phyloP scores from a whole-genome alignment of 345 rosid genomes.

The Populus alba region DNA sequence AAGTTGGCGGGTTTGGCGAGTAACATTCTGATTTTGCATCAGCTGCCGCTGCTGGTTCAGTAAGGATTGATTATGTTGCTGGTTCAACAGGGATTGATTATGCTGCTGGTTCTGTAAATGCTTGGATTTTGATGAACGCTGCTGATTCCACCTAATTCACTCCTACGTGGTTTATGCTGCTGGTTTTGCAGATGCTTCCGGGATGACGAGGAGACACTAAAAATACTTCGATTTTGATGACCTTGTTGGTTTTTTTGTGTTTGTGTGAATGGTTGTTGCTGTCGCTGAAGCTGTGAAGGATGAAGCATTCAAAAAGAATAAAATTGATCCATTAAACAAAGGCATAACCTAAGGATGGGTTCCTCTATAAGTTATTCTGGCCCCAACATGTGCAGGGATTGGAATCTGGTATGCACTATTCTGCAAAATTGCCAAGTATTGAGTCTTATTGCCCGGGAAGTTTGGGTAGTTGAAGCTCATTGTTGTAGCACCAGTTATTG shows the following conservation, averaged over 20 bases:
- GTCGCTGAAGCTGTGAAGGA: slow-evolving; percentile 69
- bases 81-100: no score
- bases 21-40: slow-evolving; percentile 48
- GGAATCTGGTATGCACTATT: slow-evolving; percentile 74
- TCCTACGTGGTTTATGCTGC: slow-evolving; percentile 54
- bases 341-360: slow-evolving; percentile 66
- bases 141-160: slow-evolving; percentile 36
- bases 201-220: slow-evolving; percentile 66
- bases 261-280: slow-evolving; percentile 37
- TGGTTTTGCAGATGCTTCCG: slow-evolving; percentile 79
- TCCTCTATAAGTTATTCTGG: slow-evolving; percentile 67
- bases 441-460: slow-evolving; percentile 24
- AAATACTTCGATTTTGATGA: slow-evolving; percentile 66
- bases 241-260: slow-evolving; percentile 60
- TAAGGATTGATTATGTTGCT: slow-evolving; percentile 31
- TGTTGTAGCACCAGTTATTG: slow-evolving; percentile 56
- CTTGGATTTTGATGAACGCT: slow-evolving; percentile 62
- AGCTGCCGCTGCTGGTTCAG: slow-evolving; percentile 62
- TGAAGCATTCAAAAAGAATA: slow-evolving; percentile 87
- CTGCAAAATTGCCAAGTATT: slow-evolving; percentile 65
- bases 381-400: slow-evolving; percentile 78
- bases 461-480: slow-evolving; percentile 81
- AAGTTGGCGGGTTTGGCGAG: slow-evolving; percentile 57
- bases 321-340: slow-evolving; percentile 73
- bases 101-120: slow-evolving; percentile 37